phyloP scores from a whole-genome alignment of 1,284 basidiomycete genomes.

The Trichosporon sp. region DNA sequence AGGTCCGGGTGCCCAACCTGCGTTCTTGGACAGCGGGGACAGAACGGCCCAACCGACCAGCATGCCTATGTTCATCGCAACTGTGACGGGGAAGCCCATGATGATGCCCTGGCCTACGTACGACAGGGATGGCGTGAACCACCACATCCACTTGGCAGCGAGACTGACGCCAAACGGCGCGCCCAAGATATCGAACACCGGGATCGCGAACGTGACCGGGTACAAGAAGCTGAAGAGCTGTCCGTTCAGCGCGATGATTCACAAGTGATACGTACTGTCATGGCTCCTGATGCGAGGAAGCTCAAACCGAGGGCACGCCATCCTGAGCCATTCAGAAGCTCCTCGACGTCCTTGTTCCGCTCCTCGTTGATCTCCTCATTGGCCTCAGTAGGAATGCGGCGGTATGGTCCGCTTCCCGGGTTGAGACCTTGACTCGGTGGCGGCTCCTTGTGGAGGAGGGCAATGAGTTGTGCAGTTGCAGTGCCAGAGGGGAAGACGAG shows the following conservation, averaged over 20 bases:
- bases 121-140: conserved; percentile 87
- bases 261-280: conserved; percentile 66
- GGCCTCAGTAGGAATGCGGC: conserved; percentile 33
- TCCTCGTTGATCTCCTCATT: conserved; percentile 8
- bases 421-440: conserved; percentile 37
- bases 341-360: conserved; percentile 47
- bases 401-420: conserved; percentile 35
- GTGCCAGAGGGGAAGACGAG: conserved; percentile 92
- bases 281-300: conserved; percentile 68
- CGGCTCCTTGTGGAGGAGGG: conserved; percentile 71
- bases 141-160: conserved; percentile 89
- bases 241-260: conserved; percentile 7
- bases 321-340: conserved; percentile 61
- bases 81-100: conserved; percentile 92
- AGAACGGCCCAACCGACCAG: conserved; percentile 92
- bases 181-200: conserved; percentile 72
- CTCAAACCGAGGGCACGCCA: conserved; percentile 75
- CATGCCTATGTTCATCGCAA: conserved; percentile 95
- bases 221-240: conserved; percentile 71
- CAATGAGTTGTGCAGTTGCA: conserved; percentile 94
- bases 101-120: conserved; percentile 95
- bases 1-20: conserved; percentile 87
- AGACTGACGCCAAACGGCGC: conserved; percentile 62
- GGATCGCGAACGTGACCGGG: conserved; percentile 86
- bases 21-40: conserved; percentile 77